Base-by-base conservation (phyloP, 495 filamentous ascomycete species). In the Parachaetomium inaequale region DNA sequence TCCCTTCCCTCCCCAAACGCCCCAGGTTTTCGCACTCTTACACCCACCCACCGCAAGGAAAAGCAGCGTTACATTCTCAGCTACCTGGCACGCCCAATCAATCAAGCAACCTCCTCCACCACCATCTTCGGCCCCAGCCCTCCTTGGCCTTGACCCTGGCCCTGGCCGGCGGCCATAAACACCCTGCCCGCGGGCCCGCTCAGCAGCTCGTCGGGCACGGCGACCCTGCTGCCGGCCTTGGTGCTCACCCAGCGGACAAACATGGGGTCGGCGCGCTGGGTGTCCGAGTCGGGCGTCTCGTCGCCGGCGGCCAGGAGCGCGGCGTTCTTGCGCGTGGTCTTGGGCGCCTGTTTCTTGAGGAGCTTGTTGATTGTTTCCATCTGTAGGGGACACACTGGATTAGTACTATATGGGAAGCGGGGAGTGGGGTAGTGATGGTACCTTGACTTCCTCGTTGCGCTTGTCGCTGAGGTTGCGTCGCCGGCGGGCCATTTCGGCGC, bases 341-440 rank as follows among this genome's bases (percentile, higher is more conserved):
- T 98, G 23, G 93, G 93, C 5, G 92, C 90, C 76, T 97, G 95
- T 69, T 96, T 96, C 74, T 92, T 92, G 55, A 98, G 85, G 29
- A 98, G 86, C 56, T 93, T 91, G 76, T 98, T 97, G 81, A 98
- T 97, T 15, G 94, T 98, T 73, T 97, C 93, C 88, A 96, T 96
- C 93, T 92, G 59, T 55, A 34, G 2, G 12, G 11, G 11, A 21
- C 8, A 6, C 14, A 62, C n/a, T n/a, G n/a, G n/a, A n/a, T 70
- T 63, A 65, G 45, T 29, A 31, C 12, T 7, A n/a, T n/a, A n/a
- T n/a, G n/a, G 19, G 25, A 2, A 4, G 23, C 21, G 45, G 15
- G 46, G 17, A 58, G 23, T 8, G 7, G 6, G 12, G 36, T 55
- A 1, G 42, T 45, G 6, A 19, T 3, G 7, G 47, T 78, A 92